phyloP scores from a whole-genome alignment of 108 stramenopile genomes.

The Licmophora abbreviata region DNA sequence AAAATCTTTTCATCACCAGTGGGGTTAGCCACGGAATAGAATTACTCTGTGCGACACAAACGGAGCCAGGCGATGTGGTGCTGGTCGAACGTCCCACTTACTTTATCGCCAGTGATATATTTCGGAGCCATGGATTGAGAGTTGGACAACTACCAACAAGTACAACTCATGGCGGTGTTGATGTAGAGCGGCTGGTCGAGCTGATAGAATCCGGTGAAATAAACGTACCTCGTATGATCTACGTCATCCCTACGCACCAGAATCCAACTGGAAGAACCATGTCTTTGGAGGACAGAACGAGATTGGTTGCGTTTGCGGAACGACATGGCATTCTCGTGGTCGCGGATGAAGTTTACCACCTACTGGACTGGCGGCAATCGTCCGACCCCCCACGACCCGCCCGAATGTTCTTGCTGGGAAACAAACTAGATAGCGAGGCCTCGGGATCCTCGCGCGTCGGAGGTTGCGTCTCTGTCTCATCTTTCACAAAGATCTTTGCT shows the following conservation, averaged over 20 bases:
- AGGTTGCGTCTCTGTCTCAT: slow-evolving; percentile 59
- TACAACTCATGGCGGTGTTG: slow-evolving; percentile 17
- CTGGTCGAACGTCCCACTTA: slow-evolving; percentile 58
- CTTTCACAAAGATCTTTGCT: slow-evolving; percentile 70
- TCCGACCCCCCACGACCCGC: slow-evolving; percentile 28
- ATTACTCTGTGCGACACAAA: slow-evolving; percentile 37
- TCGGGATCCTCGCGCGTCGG: slow-evolving; percentile 10
- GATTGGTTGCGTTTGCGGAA: slow-evolving; percentile 32
- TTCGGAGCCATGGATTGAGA: slow-evolving; percentile 37
- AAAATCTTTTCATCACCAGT: slow-evolving; percentile 37
- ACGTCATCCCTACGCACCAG: slow-evolving; percentile 62
- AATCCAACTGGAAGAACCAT: slow-evolving; percentile 57
- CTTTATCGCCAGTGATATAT: slow-evolving; percentile 50
- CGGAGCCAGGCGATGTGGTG: slow-evolving; percentile 45
- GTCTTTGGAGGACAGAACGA: slow-evolving; percentile 30
- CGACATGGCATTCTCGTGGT: slow-evolving; percentile 41
- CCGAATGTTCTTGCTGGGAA: slow-evolving; percentile 36
- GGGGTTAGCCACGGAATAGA: slow-evolving; percentile 69
- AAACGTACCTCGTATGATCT: slow-evolving; percentile 35
- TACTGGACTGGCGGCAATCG: slow-evolving; percentile 45
- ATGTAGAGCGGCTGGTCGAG: slow-evolving; percentile 31
- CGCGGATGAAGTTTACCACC: slow-evolving; percentile 70
- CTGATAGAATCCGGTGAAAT: slow-evolving; percentile 19
- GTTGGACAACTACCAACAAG: slow-evolving; percentile 44
- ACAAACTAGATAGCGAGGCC: neutral